Conservation (phyloP, 441 rosid genomes). For the Croton laevigatus region DNA sequence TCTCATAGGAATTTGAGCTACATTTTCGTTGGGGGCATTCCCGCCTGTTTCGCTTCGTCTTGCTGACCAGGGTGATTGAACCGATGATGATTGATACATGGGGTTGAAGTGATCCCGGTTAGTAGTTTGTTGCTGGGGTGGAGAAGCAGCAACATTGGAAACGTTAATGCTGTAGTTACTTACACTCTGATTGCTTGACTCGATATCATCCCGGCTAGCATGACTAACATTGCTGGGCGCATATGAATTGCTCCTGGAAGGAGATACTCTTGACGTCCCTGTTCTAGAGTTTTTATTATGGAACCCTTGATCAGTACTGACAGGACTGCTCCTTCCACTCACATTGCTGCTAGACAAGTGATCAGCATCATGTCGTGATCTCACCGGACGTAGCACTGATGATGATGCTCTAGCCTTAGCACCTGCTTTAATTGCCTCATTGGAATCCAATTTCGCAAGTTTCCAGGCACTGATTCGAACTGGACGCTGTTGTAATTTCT, state of each 20-base stretch:
- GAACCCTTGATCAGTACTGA: slow-evolving; percentile 49
- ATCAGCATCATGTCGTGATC: slow-evolving; percentile 48
- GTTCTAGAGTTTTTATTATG: slow-evolving; percentile 31
- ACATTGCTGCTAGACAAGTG: slow-evolving; percentile 58
- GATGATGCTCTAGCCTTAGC: slow-evolving; percentile 92
- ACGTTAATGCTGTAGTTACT: slow-evolving; percentile 54
- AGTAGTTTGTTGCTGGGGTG: slow-evolving; percentile 39
- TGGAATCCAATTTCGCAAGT: slow-evolving; percentile 83
- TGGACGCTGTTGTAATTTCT: slow-evolving; percentile 62
- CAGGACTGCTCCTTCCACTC: slow-evolving; percentile 77
- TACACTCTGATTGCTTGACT: slow-evolving; percentile 48
- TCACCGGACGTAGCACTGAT: slow-evolving; percentile 70
- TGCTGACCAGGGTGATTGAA: slow-evolving; percentile 53
- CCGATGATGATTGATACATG: slow-evolving; percentile 54
- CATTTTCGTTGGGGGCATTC: slow-evolving; percentile 24
- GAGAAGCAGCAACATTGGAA: slow-evolving; percentile 42
- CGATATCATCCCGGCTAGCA: slow-evolving; percentile 57
- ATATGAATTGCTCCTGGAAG: slow-evolving; percentile 42
- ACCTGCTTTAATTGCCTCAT: slow-evolving; percentile 75
- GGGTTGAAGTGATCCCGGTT: slow-evolving; percentile 77
- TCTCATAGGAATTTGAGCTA: slow-evolving; percentile 28
- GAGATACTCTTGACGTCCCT: slow-evolving; percentile 36
- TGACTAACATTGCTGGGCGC: slow-evolving; percentile 43
- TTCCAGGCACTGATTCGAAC: slow-evolving; percentile 94
- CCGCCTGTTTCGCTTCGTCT: slow-evolving; percentile 34